A percentile compares a stretch with the other conserved stretches of the same genome.
These are phyloP conservation scores for Colletotrichum liaoningense DNA, from an alignment of 2,329 filamentous ascomycete genomes.

Conservation along the genomic window DNA sequence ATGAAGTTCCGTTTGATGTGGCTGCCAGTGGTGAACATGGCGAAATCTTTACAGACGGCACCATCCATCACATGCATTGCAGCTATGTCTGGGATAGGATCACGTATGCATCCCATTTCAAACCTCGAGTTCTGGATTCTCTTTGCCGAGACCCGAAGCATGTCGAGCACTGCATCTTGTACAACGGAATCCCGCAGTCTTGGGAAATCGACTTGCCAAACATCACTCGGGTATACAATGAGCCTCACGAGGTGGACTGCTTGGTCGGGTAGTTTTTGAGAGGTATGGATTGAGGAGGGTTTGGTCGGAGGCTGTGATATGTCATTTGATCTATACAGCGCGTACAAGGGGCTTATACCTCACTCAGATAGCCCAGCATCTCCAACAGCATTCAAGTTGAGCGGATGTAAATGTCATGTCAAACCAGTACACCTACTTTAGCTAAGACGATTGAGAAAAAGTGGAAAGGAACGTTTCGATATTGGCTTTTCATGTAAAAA, in stretches of 20 bases:
- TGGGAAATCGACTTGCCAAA: constrained; percentile 30
- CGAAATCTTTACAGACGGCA: constrained; percentile 28
- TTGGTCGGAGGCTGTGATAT: too few relatives aligned
- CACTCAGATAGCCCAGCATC: too few relatives aligned
- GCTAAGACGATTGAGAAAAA: too few relatives aligned
- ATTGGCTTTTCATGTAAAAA: too few relatives aligned
- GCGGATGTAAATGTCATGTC: too few relatives aligned
- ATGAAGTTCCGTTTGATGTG: constrained; percentile 24
- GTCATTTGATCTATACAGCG: too few relatives aligned
- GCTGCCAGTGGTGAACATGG: constrained; percentile 22
- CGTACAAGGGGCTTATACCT: too few relatives aligned
- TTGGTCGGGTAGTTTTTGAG: neutral
- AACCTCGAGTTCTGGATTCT: constrained; percentile 16
- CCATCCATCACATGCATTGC: constrained; percentile 30
- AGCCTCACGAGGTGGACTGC: constrained; percentile 25
- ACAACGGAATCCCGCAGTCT: constrained; percentile 25
- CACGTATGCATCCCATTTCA: constrained; percentile 28
- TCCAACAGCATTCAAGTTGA: too few relatives aligned
- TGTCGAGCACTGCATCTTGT: constrained; percentile 25
- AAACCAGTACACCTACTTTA: too few relatives aligned
- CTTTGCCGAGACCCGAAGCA: constrained; percentile 26
- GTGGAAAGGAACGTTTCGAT: too few relatives aligned
- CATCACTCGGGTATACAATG: constrained; percentile 26
- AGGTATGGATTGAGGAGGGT: too few relatives aligned
- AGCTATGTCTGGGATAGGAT: constrained; percentile 30